phyloP scores from a whole-genome alignment of 2,329 filamentous ascomycete genomes.

The Dothidotthia symphoricarpi region DNA sequence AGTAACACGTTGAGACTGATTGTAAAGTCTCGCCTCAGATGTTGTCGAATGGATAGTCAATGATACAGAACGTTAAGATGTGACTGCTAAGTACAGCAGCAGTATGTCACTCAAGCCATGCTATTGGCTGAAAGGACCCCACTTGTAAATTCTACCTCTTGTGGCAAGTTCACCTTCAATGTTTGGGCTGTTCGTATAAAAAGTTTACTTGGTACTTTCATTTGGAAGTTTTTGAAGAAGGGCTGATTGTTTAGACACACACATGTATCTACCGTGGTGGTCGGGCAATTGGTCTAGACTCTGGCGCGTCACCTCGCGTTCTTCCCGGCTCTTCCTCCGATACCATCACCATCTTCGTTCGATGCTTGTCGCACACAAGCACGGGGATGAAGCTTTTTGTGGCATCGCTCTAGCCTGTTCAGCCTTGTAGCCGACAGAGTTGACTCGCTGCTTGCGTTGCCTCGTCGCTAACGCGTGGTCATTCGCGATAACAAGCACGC shows the following conservation, averaged over 20 bases:
- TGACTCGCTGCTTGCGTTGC: slow-evolving; percentile 1
- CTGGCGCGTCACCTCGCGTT: too few species aligned
- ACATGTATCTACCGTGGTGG: too few species aligned
- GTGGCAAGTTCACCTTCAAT: too few species aligned
- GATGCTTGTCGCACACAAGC: slow-evolving; percentile 11
- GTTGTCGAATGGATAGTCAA: neutral
- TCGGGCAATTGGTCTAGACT: too few species aligned
- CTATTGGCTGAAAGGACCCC: slow-evolving; percentile 1
- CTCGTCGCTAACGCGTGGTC: slow-evolving; percentile 1
- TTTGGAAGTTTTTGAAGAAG: too few species aligned
- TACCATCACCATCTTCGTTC: neutral
- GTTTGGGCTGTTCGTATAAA: too few species aligned
- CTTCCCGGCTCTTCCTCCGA: too few species aligned
- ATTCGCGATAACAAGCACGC: slow-evolving; percentile 5
- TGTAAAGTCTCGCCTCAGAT: too few species aligned
- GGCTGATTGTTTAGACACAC: too few species aligned
- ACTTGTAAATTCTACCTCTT: too few species aligned
- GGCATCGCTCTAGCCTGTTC: slow-evolving; percentile 4
- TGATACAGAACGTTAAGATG: neutral
- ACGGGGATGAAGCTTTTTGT: slow-evolving; percentile 11
- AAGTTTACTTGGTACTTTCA: too few species aligned
- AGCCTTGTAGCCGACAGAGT: slow-evolving; percentile 6
- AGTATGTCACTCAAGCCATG: slow-evolving; percentile 3
- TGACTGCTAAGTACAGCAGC: neutral
- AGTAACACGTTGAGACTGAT: neutral